Evolutionary conservation across 371 early-diverging fungal genomes (phyloP), one percentile per base, ranked within the genome.

Genomic region (Capillidium heterosporum): DNA sequence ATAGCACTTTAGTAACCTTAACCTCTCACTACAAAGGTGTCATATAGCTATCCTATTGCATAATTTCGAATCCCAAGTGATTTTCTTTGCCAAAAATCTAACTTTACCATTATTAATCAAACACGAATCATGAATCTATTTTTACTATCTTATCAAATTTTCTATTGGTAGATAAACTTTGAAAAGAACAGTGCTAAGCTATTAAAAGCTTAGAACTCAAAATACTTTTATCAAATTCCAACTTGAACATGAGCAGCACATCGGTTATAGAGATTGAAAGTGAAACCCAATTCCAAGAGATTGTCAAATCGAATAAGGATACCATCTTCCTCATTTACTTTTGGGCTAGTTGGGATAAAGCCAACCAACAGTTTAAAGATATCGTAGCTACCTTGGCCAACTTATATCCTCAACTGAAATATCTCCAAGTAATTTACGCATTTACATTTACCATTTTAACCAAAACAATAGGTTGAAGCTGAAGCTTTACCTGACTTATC

Each of bases 261-360:
- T 4, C 21, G n/a, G 43, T 21, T 10, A 43, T 43, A 19, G 43
- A 43, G n/a, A 11, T 43, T 21, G 43, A 43, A 43, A 43, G n/a
- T 43, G 43, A 43, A n/a, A 19, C 4, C 4, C 43, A 43, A 43
- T 43, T 43, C 43, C 43, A 43, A 43, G n/a, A 43, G n/a, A 19
- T 43, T 43, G 21, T 21, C 13, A 35, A 57, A 39, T 43, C 58
- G 21, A 48, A 60, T 41, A 56, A 66, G 15, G 71, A 55, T 42
- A 42, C 17, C 10, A 39, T 73, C 21, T 60, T 67, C 52, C 69
- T 76, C 10, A 66, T 92, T 55, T 82, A 88, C 72, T 93, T 94
- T 67, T 89, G 85, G 84, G 96, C 95, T 13, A 55, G 71, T 39
- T 95, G 91, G 91, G 89, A 88, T 41, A 80, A 80, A 48, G 85